Conservation (phyloP, 768 basidiomycete species). For the Pulveroboletus sp. region DNA sequence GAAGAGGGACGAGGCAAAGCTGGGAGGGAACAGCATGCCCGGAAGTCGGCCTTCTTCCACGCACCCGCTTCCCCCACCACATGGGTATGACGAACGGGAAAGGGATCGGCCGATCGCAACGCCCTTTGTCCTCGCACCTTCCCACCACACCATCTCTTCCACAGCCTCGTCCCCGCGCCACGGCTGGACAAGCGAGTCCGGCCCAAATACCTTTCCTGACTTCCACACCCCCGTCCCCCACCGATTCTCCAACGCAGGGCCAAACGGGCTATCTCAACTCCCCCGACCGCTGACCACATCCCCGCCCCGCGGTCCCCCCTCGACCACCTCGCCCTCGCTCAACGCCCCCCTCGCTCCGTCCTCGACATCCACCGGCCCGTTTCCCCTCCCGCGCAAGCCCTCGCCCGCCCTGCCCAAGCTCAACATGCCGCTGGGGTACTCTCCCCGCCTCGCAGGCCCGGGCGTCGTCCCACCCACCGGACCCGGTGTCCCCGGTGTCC, state of each 20-base stretch:
- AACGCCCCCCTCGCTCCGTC: constrained; percentile 14
- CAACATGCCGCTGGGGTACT: constrained; percentile 25
- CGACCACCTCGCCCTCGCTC: constrained; percentile 17
- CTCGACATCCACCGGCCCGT: constrained; percentile 17
- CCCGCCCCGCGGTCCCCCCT: constrained; percentile 35
- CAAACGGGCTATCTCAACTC: constrained; percentile 22
- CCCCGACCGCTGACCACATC: constrained; percentile 32
- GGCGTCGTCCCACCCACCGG: constrained; percentile 29
- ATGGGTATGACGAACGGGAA: constrained; percentile 27
- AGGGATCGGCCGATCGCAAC: constrained; percentile 47
- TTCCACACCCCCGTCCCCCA: constrained; percentile 30
- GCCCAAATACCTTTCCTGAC: constrained; percentile 28
- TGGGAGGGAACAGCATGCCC: constrained; percentile 25
- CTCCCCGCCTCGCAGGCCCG: constrained; percentile 30
- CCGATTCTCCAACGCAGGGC: constrained; percentile 21
- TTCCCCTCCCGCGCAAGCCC: constrained; percentile 23
- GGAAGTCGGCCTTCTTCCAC: constrained; percentile 39
- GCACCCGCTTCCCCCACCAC: constrained; percentile 30
- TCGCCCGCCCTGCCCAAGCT: constrained; percentile 29
- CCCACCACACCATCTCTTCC: constrained; percentile 35
- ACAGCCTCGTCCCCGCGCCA: constrained; percentile 43
- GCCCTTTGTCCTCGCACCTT: constrained; percentile 52
- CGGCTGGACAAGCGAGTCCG: constrained; percentile 34
- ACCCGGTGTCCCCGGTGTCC: constrained; percentile 25
- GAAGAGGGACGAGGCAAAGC: constrained; percentile 38